A percentile compares a stretch with the other conserved stretches of the same genome.
Conservation (phyloP, 768 basidiomycete genomes). For the Russula compacta region DNA sequence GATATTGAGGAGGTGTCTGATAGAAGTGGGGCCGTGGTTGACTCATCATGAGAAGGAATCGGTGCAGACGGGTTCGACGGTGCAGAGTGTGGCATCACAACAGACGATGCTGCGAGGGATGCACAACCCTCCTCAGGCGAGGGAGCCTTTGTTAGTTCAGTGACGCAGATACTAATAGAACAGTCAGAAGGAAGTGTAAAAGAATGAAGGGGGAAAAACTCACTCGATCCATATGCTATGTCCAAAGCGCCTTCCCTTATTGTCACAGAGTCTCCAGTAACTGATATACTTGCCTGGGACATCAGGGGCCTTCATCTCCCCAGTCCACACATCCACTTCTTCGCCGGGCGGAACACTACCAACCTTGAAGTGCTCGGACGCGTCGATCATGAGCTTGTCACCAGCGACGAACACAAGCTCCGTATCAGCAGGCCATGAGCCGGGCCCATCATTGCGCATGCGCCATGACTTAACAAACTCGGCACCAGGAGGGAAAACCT, state of each 20-base stretch:
- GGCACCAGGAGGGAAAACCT: conserved; percentile 70
- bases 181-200: neutral
- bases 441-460: conserved; percentile 53
- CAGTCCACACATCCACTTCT: conserved; percentile 57
- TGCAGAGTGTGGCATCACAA: conserved; percentile 49
- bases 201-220: conserved; percentile 24
- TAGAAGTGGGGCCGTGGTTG: conserved; percentile 23
- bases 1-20: conserved; percentile 41
- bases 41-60: conserved; percentile 15
- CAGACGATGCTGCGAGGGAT: conserved; percentile 61
- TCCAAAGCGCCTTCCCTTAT: conserved; percentile 53
- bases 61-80: conserved; percentile 6
- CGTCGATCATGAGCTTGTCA: conserved; percentile 40
- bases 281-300: conserved; percentile 60
- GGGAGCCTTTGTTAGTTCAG: conserved; percentile 33
- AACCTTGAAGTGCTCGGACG: conserved; percentile 33
- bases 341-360: conserved; percentile 50
- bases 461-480: conserved; percentile 83
- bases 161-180: conserved; percentile 52
- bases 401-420: conserved; percentile 66
- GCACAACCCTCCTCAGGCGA: conserved; percentile 31
- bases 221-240: conserved; percentile 75
- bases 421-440: conserved; percentile 61
- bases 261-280: conserved; percentile 66
- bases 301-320: conserved; percentile 78